phyloP scores from a whole-genome alignment of 495 filamentous ascomycete genomes.

The Aspergillus coremiiformis region DNA sequence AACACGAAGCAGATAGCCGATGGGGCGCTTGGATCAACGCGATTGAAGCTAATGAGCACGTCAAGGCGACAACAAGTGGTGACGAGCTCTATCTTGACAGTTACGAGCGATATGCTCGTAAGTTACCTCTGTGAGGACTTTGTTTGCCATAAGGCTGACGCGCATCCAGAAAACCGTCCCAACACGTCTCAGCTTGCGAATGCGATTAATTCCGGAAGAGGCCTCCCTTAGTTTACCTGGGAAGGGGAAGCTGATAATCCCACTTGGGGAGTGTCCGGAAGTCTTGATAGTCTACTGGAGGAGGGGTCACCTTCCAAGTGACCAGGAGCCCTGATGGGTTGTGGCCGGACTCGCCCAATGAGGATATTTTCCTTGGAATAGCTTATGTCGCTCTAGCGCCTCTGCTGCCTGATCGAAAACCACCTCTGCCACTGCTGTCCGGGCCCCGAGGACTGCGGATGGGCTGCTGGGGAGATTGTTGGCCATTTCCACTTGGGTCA shows the following conservation, averaged over 20 bases:
- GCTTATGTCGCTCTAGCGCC: constrained; percentile 36
- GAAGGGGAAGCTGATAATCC: background rate
- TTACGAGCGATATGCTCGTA: constrained; percentile 59
- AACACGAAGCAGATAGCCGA: constrained; percentile 59
- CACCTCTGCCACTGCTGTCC: constrained; percentile 65
- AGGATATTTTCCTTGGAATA: constrained; percentile 4
- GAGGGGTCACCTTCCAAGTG: background rate
- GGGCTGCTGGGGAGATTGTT: constrained; percentile 45
- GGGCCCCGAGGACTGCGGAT: constrained; percentile 68
- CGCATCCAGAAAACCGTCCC: constrained; percentile 47
- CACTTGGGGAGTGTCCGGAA: background rate
- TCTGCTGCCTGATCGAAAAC: constrained; percentile 58
- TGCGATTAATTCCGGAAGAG: constrained; percentile 50
- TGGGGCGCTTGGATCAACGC: constrained; percentile 78
- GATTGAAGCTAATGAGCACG: constrained; percentile 64
- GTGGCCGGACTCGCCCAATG: background rate
- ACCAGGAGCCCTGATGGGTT: background rate
- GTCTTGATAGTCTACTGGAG: too few species aligned
- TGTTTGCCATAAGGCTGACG: constrained; percentile 12
- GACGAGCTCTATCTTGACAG: constrained; percentile 69
- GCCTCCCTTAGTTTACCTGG: constrained; percentile 40
- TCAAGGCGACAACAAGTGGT: constrained; percentile 69
- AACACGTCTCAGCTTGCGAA: constrained; percentile 52
- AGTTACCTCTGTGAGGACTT: constrained; percentile 17
- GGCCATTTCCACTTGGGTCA: constrained; percentile 34